Base-by-base conservation (phyloP, 345 rosid genomes). In the Melaleuca alternifolia region DNA sequence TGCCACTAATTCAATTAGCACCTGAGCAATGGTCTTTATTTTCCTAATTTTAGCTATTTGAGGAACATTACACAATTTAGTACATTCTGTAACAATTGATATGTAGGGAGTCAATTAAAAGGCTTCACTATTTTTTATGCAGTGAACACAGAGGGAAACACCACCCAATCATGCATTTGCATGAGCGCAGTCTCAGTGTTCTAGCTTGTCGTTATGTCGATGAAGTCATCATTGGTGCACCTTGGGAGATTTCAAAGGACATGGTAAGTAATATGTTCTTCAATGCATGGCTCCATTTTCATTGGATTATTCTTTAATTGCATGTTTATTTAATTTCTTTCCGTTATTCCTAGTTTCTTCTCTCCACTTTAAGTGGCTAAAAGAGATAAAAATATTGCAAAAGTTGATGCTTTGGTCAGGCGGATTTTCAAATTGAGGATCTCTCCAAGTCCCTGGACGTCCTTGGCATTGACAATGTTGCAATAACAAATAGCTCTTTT, bases 141-240 rank as follows among this genome's bases (percentile, higher is more conserved):
- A 97, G 99, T 86, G 98, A 93, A 89, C 93, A 93, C 85, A 92
- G 97, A 88, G 98, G 98, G 81, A 88, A 87, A 53, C 90, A 89
- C 88, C 92, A 91, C 86, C 99, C 98, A 71, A 93, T 97, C 86
- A 96, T 97, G 99, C 93, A 95, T 92, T 94, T 97, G 56, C 98
- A 96, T 89, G 99, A 97, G 87, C 95, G 99, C 65, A 93, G 96
- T 77, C 94, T 97, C 83, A 95, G 98, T 82, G 98, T 96, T 82
- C 88, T 97, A 89, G 98, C 97, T 77, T 97, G 98, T 85, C 97
- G 97, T 85, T 97, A 95, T 90, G 99, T 97, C 86, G 99, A 97
- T 91, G 99, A 97, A 91, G 96, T 97, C 88, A 96, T 97, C 88
- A 97, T 97, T 75, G 99, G 99, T 85, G 98, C 99, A 77, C 99